Conservation (phyloP, 2,329 filamentous ascomycete species). For the Colletotrichum caudatum region DNA sequence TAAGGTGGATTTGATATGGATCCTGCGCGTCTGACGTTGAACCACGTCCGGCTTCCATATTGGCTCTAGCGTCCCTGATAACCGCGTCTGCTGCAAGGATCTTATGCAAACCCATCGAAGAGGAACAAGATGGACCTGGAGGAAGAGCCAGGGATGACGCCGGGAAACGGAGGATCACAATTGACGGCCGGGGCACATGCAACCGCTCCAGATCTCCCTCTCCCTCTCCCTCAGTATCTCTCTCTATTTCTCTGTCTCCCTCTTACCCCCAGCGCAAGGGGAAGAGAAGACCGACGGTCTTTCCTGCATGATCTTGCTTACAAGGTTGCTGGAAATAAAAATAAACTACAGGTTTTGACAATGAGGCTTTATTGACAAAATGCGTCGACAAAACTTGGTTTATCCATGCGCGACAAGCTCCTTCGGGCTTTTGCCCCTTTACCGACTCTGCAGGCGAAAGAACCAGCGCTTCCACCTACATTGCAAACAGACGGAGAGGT, state of each 20-base stretch:
- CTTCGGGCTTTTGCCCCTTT: neutral
- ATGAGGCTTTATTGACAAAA: neutral
- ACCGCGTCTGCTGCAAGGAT: slow-evolving; percentile 35
- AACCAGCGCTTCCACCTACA: neutral
- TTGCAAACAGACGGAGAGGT: neutral
- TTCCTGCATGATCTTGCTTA: neutral
- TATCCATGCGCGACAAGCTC: neutral
- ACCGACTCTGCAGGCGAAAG: neutral
- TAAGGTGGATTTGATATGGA: neutral
- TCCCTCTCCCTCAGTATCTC: slow-evolving; percentile 1
- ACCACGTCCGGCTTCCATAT: slow-evolving; percentile 35
- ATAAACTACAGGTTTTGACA: neutral
- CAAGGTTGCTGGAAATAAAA: neutral
- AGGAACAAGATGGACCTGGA: slow-evolving; percentile 7
- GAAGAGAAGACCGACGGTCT: neutral
- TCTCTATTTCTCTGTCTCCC: neutral
- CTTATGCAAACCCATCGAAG: slow-evolving; percentile 32
- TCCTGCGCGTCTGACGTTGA: slow-evolving; percentile 38
- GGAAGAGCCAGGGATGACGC: neutral
- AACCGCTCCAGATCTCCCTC: slow-evolving; percentile 12
- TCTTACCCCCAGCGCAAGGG: neutral
- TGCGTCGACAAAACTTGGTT: neutral
- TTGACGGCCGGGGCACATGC: slow-evolving; percentile 12
- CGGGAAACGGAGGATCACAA: slow-evolving; percentile 4
- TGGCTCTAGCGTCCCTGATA: slow-evolving; percentile 37